Evolutionary conservation across 2,329 filamentous ascomycete genomes (phyloP), one percentile per base, ranked within the genome.

Genomic region (Dendrostoma leiphaemia): DNA sequence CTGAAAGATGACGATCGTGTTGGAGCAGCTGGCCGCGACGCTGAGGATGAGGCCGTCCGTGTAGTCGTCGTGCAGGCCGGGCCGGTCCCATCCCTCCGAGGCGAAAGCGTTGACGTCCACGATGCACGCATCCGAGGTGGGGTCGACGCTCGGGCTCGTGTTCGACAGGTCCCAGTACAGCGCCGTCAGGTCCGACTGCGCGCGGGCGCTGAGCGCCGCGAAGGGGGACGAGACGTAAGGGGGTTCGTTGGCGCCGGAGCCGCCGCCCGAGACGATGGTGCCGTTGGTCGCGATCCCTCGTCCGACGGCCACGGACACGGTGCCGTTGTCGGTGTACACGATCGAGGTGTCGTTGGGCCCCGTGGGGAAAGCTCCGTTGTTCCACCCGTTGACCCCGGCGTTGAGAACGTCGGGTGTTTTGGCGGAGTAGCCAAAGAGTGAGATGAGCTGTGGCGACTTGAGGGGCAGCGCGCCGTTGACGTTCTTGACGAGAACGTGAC

Each of bases 11-110:
- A 88, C 85, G n/a, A 88, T 74, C 0, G 84, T 86, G 58, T 83
- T 86, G 60, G 71, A 74, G 66, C 83, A 88, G 34, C 75, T 72
- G 10, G 71, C 68, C 0, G 85, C 84, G 0, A 88, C 82, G 29
- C 79, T 76, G 0, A 67, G 68, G 35, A 88, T 75, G 0, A 87
- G 70, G 0, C 66, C 68, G 59, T 88, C 83, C 1, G 80, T 84
- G 47, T 81, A 82, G 58, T 86, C 85, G 64, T 93, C 89, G 31
- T 78, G 77, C 45, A 91, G 73, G 6, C 76, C 77, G 1, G 81
- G 73, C 50, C 83, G 76, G 58, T 89, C 78, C 60, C 78, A 86
- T 2, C 86, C 86, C 69, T 95, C 90, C 1, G 86, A 84, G 0
- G 86, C 82, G 68, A 86, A 89, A 3, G 75, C 79, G 64, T 88